phyloP scores from a whole-genome alignment of 495 filamentous ascomycete species.

The Penicillium roqueforti region DNA sequence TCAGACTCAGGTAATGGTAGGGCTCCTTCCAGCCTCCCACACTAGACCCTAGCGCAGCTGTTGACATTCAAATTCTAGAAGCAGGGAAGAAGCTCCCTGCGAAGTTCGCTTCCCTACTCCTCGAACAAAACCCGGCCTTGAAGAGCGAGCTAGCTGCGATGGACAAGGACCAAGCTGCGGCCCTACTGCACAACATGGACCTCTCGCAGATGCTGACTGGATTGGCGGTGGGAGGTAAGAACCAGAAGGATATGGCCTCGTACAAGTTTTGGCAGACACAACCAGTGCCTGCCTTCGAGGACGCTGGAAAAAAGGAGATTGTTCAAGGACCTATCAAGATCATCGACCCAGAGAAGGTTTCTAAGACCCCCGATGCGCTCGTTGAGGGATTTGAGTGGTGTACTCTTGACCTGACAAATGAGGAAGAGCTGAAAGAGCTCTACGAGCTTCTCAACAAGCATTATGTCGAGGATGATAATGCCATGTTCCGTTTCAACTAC shows the following conservation, averaged over 20 bases:
- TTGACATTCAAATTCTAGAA: constrained; percentile 23
- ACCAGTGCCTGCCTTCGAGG: constrained; percentile 81
- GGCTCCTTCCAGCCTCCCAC: not conserved
- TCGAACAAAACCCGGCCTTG: constrained; percentile 50
- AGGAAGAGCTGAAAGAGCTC: constrained; percentile 69
- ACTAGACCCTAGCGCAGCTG: constrained; percentile 4
- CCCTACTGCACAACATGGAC: constrained; percentile 67
- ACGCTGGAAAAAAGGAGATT: constrained; percentile 34
- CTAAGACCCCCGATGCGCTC: constrained; percentile 60
- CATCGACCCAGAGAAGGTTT: constrained; percentile 70
- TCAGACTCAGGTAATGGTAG: constrained; percentile 13
- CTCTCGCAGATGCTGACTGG: constrained; percentile 80
- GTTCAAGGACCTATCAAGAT: constrained; percentile 61
- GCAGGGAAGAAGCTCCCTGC: constrained; percentile 37
- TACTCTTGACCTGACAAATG: constrained; percentile 75
- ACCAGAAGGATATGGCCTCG: constrained; percentile 88
- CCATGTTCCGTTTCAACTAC: constrained; percentile 97
- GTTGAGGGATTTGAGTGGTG: constrained; percentile 89
- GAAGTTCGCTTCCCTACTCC: constrained; percentile 40
- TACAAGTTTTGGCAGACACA: constrained; percentile 99
- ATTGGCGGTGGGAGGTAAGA: constrained; percentile 68
- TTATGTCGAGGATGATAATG: constrained; percentile 94
- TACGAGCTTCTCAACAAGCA: constrained; percentile 86
- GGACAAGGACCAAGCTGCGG: constrained; percentile 48
- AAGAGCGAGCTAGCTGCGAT: constrained; percentile 44